Percentiles rank a stretch among this genome's conserved stretches.
These are phyloP conservation scores for Podila horticola DNA, from an alignment of 192 early-diverging fungal genomes.

Conservation along the genomic window DNA sequence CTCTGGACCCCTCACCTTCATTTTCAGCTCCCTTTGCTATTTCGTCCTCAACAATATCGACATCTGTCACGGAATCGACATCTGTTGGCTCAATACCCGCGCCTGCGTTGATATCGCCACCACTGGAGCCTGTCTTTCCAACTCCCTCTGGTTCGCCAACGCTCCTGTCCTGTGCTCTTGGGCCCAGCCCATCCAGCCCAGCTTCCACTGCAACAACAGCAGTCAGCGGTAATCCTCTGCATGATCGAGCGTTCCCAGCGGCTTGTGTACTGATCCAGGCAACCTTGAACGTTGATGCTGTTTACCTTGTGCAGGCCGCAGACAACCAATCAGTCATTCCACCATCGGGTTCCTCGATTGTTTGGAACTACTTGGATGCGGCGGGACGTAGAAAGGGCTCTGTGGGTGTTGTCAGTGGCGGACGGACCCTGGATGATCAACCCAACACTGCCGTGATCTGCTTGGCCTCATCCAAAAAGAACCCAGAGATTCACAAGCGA, in stretches of 20 bases:
- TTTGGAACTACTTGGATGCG: constrained; percentile 39
- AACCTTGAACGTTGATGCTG: constrained; percentile 40
- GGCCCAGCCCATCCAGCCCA: neutral
- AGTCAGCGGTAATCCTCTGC: constrained; percentile 14
- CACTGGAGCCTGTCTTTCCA: constrained; percentile 27
- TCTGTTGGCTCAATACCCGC: neutral
- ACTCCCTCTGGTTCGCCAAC: constrained; percentile 29
- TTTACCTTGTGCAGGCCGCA: constrained; percentile 46
- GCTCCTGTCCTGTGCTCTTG: neutral
- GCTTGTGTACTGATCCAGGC: constrained; percentile 41
- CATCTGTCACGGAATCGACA: neutral
- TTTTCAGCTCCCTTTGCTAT: neutral
- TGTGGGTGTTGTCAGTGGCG: constrained; percentile 36
- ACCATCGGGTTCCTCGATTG: constrained; percentile 26
- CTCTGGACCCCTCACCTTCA: constrained; percentile 4
- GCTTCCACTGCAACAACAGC: neutral
- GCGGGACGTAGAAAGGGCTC: constrained; percentile 39
- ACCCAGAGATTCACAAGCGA: neutral
- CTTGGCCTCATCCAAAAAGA: constrained; percentile 37
- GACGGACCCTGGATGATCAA: neutral
- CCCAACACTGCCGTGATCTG: constrained; percentile 16
- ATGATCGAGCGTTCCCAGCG: constrained; percentile 37
- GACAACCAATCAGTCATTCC: constrained; percentile 18
- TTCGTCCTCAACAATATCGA: neutral
- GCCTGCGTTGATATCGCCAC: constrained; percentile 22